Evolutionary conservation across 371 early-diverging fungal genomes (phyloP), one percentile per base, ranked within the genome.

Genomic region (Chytridium lagenaria): DNA sequence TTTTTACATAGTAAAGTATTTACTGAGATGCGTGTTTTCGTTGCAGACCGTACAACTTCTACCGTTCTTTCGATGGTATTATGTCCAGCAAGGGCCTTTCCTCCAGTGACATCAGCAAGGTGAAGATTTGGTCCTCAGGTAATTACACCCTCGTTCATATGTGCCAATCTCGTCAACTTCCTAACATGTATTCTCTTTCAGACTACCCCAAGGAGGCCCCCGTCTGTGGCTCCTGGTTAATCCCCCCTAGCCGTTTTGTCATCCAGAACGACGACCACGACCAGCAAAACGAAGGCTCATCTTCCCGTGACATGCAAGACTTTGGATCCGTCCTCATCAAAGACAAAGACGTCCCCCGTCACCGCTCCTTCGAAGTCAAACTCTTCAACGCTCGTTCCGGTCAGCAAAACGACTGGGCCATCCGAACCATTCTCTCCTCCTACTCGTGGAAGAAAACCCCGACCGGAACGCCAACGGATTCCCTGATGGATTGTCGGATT

Each of bases 241-340:
- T 78, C 26, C 77, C 77, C n/a, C 50, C 77, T 31, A 22, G 22
- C 19, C 26, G 77, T 23, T 76, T 76, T 72, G 77, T 76, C 30
- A 69, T 76, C 38, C 78, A 76, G 57, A 74, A 73, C 40, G 75
- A 76, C 34, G 77, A 77, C 49, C 77, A 76, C 40, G 77, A 77
- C 57, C 77, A 76, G 78, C 68, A 76, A 31, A 76, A 76, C 57
- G 1, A 28, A 23, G 77, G 77, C 28, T 76, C 77, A 1, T 59
- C 77, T n/a, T 72, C 78, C 26, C 34, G 77, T 36, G 77, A 76
- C 38, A 76, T 76, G 77, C 70, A 68, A 36, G 70, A 34, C 22
- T 50, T 37, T 38, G 77, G 77, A 3, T 76, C 77, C 38, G 77
- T 76, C 12, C 49, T 76, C 40, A 71, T 77, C 64, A 76, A 75